Conservation (phyloP, 139 green algal species). For the Picochlorum sp. region DNA sequence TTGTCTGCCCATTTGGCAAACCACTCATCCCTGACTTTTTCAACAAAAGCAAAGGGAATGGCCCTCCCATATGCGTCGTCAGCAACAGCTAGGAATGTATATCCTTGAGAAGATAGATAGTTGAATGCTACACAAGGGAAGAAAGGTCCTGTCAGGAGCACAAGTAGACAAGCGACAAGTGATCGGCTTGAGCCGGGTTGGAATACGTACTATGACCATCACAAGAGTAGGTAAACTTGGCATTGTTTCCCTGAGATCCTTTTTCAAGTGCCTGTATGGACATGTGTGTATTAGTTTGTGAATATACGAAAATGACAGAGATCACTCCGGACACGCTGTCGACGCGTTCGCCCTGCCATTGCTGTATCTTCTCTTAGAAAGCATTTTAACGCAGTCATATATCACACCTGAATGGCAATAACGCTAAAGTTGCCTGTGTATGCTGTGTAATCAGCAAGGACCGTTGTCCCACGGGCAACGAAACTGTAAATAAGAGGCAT, state of each 20-base stretch:
- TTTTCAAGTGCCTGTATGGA: constrained; percentile 39
- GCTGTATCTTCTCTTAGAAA: constrained; percentile 31
- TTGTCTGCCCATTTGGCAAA: constrained; percentile 59
- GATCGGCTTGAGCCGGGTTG: background rate
- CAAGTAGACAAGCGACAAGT: background rate
- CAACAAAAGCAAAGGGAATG: constrained; percentile 92
- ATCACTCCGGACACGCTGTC: background rate
- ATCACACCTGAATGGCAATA: constrained; percentile 65
- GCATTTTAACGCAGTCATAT: constrained; percentile 40
- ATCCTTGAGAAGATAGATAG: constrained; percentile 27
- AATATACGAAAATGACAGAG: background rate
- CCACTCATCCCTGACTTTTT: constrained; percentile 66
- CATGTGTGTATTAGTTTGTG: background rate
- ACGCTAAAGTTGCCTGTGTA: constrained; percentile 88
- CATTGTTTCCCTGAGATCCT: constrained; percentile 37
- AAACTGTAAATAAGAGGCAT: constrained; percentile 83
- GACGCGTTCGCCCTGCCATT: background rate
- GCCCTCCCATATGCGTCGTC: constrained; percentile 80
- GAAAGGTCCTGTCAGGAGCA: background rate
- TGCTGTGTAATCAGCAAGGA: constrained; percentile 85
- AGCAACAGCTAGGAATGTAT: constrained; percentile 83
- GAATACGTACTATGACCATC: constrained; percentile 34
- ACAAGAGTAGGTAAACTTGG: constrained; percentile 53
- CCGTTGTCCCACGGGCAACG: constrained; percentile 51
- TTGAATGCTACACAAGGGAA: constrained; percentile 34